Conservation (phyloP, 2,329 filamentous ascomycete genomes). For the Curvularia spicifera region DNA sequence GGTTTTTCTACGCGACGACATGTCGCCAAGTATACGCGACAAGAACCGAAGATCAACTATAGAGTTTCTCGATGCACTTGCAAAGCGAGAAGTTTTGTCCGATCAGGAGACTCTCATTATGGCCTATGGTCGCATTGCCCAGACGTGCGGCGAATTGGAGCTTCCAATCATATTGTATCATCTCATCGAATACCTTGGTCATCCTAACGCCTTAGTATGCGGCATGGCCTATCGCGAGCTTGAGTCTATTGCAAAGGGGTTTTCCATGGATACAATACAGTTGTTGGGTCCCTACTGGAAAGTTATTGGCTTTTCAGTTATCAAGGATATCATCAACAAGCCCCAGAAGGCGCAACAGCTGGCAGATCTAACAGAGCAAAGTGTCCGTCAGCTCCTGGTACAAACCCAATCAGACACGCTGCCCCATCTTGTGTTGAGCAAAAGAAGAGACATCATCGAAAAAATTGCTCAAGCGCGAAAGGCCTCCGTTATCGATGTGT, state of each 20-base stretch:
- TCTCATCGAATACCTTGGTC: slow-evolving; percentile 85
- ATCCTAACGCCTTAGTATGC: slow-evolving; percentile 78
- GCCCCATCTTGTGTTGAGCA: slow-evolving; percentile 82
- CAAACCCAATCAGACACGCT: slow-evolving; percentile 81
- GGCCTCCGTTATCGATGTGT: slow-evolving; percentile 64
- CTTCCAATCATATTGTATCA: slow-evolving; percentile 84
- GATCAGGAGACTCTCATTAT: slow-evolving; percentile 84
- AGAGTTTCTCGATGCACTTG: slow-evolving; percentile 73
- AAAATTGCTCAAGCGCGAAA: slow-evolving; percentile 76
- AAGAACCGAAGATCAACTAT: slow-evolving; percentile 74
- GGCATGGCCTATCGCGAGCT: slow-evolving; percentile 86
- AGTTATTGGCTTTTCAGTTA: slow-evolving; percentile 78
- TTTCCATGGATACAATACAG: slow-evolving; percentile 66
- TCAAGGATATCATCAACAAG: slow-evolving; percentile 78
- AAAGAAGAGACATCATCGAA: slow-evolving; percentile 77
- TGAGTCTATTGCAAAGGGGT: slow-evolving; percentile 71
- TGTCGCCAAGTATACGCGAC: slow-evolving; percentile 57
- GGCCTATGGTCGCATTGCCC: slow-evolving; percentile 83
- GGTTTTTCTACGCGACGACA: slow-evolving; percentile 65
- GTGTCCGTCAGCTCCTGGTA: slow-evolving; percentile 74
- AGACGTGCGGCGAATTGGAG: slow-evolving; percentile 77
- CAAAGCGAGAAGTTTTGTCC: slow-evolving; percentile 69
- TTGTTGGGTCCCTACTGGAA: slow-evolving; percentile 90
- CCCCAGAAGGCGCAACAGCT: slow-evolving; percentile 84
- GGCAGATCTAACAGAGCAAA: slow-evolving; percentile 80